A percentile compares a stretch with the other conserved stretches of the same genome.
phyloP scores from a whole-genome alignment of 371 early-diverging fungal genomes.

The Fennellomyces sp. region DNA sequence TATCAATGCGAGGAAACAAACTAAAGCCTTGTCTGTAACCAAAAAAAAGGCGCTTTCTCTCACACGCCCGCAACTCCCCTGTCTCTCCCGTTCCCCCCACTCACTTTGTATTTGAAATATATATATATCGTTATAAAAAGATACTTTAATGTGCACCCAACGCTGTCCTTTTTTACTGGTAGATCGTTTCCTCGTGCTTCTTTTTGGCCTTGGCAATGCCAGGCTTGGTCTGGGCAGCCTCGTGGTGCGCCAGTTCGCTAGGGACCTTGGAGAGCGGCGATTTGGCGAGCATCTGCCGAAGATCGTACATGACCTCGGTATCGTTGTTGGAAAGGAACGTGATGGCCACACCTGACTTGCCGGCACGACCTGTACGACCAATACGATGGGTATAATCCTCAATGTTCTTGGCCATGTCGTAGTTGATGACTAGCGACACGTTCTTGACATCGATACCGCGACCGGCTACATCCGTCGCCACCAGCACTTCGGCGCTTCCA shows the following conservation, averaged over 20 bases:
- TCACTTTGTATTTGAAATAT: neutral
- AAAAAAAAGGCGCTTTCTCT: too few species aligned
- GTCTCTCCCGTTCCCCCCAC: neutral
- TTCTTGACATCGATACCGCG: slow-evolving; percentile 99
- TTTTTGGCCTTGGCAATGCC: slow-evolving; percentile 58
- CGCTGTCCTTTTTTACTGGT: slow-evolving; percentile 23
- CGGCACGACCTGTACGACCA: slow-evolving; percentile 98
- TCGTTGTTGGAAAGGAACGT: slow-evolving; percentile 89
- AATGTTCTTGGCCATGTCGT: slow-evolving; percentile 96
- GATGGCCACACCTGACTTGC: slow-evolving; percentile 91
- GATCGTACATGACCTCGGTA: slow-evolving; percentile 88
- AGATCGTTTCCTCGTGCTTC: slow-evolving; percentile 69
- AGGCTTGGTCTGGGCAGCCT: slow-evolving; percentile 77
- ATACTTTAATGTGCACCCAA: neutral
- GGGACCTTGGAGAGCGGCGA: slow-evolving; percentile 83
- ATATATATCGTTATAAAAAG: neutral
- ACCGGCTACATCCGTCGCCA: slow-evolving; percentile 98
- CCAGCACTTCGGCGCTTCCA: slow-evolving; percentile 76
- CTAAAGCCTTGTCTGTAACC: too few species aligned
- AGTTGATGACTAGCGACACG: slow-evolving; percentile 96
- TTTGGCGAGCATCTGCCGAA: slow-evolving; percentile 86
- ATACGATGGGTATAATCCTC: slow-evolving; percentile 98
- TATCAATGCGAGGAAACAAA: slow-evolving; percentile 20
- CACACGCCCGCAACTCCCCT: too few species aligned
- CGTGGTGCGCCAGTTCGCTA: slow-evolving; percentile 86